phyloP scores from a whole-genome alignment of 345 rosid species.

The Reutealis trisperma region DNA sequence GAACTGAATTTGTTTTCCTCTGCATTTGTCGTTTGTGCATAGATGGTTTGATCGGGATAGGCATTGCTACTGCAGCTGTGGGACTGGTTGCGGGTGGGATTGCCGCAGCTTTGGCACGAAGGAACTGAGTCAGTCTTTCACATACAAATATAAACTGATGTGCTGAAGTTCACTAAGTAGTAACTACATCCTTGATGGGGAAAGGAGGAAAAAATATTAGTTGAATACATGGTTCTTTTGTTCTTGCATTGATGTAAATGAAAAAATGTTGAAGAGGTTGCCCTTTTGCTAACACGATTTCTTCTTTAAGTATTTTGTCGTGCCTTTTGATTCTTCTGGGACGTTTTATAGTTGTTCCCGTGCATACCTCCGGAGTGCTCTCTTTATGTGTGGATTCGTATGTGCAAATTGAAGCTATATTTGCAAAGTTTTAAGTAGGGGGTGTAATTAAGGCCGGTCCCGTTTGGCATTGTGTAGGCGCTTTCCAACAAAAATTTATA shows the following conservation, averaged over 20 bases:
- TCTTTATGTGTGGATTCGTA: too few relatives aligned
- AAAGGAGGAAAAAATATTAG: neutral
- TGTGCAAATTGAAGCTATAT: too few relatives aligned
- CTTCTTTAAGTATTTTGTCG: neutral
- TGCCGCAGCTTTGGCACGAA: slow-evolving; percentile 76
- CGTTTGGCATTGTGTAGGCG: too few relatives aligned
- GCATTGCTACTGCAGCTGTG: slow-evolving; percentile 74
- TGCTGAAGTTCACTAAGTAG: too few relatives aligned
- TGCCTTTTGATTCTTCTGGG: neutral
- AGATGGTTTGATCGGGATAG: slow-evolving; percentile 89
- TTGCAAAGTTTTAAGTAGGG: too few relatives aligned
- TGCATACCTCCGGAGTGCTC: too few relatives aligned
- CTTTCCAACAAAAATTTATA: too few relatives aligned
- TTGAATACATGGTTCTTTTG: neutral
- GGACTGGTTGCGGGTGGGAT: slow-evolving; percentile 81
- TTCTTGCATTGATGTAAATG: neutral
- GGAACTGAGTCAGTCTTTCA: slow-evolving; percentile 36
- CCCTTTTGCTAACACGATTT: neutral
- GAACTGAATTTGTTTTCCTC: neutral
- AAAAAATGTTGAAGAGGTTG: neutral
- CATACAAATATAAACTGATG: too few relatives aligned
- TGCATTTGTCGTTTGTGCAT: slow-evolving; percentile 18
- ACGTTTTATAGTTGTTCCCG: neutral
- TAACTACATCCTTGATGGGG: neutral
- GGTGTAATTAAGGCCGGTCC: too few relatives aligned